Percentiles rank a stretch among this genome's conserved stretches.
Conservation (phyloP, 257 asterid genomes). For the Solanum infundibuliforme region DNA sequence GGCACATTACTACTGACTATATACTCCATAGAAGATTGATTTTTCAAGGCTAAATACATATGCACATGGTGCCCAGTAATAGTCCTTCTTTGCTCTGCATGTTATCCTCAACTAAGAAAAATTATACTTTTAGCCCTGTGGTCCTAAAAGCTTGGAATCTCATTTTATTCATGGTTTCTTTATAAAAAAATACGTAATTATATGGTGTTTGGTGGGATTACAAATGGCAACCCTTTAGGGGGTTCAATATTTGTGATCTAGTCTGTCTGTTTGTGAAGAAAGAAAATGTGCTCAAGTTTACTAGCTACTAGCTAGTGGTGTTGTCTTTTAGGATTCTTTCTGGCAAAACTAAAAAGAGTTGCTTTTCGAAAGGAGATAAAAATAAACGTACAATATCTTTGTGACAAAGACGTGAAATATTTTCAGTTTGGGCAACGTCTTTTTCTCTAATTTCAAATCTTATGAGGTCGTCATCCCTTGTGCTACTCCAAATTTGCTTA, state of each 20-base stretch:
- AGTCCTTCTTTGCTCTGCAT: background rate
- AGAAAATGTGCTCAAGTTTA: background rate
- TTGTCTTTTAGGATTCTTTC: background rate
- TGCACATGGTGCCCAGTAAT: slow-evolving; percentile 1
- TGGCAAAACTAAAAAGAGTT: background rate
- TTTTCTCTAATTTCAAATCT: background rate
- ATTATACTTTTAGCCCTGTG: background rate
- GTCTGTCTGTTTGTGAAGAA: background rate
- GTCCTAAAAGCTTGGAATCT: background rate
- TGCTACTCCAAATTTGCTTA: background rate
- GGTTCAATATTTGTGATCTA: background rate
- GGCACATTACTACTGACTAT: background rate
- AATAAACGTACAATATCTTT: background rate
- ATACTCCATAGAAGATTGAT: background rate
- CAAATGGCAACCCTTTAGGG: background rate
- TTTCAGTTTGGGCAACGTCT: background rate
- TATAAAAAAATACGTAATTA: background rate
- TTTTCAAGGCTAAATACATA: background rate
- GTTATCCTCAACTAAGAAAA: background rate
- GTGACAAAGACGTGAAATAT: background rate
- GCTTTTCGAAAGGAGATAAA: background rate
- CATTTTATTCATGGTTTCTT: background rate
- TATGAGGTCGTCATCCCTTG: background rate
- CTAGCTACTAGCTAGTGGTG: background rate
- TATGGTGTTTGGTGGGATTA: background rate